phyloP scores from a whole-genome alignment of 2,329 filamentous ascomycete species.

The Aspergillus sp. region DNA sequence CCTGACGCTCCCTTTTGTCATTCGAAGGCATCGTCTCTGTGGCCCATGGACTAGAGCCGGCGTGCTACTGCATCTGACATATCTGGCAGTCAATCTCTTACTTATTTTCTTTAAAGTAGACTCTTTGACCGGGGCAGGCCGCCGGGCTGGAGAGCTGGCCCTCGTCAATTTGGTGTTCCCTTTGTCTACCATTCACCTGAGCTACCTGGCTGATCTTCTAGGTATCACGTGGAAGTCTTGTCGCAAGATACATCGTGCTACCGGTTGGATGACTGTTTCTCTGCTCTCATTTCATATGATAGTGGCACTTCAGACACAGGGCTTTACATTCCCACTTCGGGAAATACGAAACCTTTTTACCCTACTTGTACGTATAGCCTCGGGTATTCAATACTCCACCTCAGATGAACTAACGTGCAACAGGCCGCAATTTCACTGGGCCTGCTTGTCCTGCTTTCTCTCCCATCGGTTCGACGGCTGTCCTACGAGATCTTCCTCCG shows the following conservation, averaged over 20 bases:
- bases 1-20: neutral
- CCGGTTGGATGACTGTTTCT: constrained; percentile 18
- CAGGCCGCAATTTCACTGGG: constrained; percentile 16
- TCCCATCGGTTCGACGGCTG: constrained; percentile 18
- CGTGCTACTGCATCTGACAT: neutral
- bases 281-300: constrained; percentile 19
- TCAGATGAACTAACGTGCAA: constrained; percentile 7
- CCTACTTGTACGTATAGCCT: constrained; percentile 13
- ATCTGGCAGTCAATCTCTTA: neutral
- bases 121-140: neutral
- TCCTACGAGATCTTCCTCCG: constrained; percentile 28
- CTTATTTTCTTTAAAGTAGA: neutral
- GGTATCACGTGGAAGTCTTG: constrained; percentile 15
- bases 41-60: neutral
- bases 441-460: constrained; percentile 17
- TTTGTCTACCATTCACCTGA: constrained; percentile 17
- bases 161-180: constrained; percentile 20
- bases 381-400: neutral
- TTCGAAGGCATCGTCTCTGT: neutral
- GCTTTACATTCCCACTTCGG: constrained; percentile 10
- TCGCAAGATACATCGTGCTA: constrained; percentile 17
- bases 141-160: neutral
- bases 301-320: constrained; percentile 6
- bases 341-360: constrained; percentile 16
- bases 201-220: constrained; percentile 17